A percentile compares a stretch with the other conserved stretches of the same genome.
Conservation (phyloP, 331 rosid genomes). For the Quercus lobata region DNA sequence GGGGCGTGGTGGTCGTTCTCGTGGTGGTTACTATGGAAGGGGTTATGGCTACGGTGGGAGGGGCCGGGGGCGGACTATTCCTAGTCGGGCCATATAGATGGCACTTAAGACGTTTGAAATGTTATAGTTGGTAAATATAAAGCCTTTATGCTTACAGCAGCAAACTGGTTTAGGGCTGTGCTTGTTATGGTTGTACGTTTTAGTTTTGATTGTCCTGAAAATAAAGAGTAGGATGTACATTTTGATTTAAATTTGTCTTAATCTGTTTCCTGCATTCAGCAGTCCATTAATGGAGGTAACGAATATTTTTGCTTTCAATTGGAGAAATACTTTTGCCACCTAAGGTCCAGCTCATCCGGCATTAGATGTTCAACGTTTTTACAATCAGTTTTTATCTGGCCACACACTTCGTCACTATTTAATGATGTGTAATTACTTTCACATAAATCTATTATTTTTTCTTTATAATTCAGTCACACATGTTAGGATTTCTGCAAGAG, state of each 20-base stretch:
- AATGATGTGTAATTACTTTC: no score
- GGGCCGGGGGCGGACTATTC: constrained; percentile 55
- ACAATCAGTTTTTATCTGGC: no score
- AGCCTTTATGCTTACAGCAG: constrained; percentile 6
- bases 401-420: no score
- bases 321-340: background rate
- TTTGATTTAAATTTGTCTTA: constrained; percentile 6
- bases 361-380: no score
- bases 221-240: constrained; percentile 23
- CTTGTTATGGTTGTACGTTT: constrained; percentile 8
- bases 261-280: constrained; percentile 5
- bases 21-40: constrained; percentile 56
- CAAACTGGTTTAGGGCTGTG: constrained; percentile 13
- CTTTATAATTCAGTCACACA: no score
- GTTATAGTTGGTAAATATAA: background rate
- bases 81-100: constrained; percentile 26
- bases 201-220: constrained; percentile 23
- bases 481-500: no score
- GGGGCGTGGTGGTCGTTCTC: constrained; percentile 54
- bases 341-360: no score
- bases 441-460: no score
- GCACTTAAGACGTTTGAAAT: background rate
- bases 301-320: background rate
- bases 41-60: constrained; percentile 46
- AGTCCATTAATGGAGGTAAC: constrained; percentile 18